phyloP scores from a whole-genome alignment of 768 basidiomycete species.

The Russula sp. region DNA sequence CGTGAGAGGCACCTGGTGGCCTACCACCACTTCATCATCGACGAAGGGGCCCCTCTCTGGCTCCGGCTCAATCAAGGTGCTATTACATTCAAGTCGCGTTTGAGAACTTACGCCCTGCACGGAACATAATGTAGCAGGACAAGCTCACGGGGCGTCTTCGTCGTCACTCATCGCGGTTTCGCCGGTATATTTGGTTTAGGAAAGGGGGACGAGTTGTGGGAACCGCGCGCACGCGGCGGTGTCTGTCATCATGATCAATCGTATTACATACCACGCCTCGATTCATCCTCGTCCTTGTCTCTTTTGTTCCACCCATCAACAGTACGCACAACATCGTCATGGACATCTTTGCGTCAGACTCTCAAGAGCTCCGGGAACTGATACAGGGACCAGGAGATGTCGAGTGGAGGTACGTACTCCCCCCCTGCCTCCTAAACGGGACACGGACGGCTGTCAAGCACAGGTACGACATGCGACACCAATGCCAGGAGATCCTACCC shows the following conservation, averaged over 20 bases:
- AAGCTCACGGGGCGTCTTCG: constrained; percentile 15
- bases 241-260: neutral
- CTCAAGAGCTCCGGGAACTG: constrained; percentile 43
- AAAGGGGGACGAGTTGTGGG: neutral
- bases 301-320: neutral
- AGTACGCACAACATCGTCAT: constrained; percentile 2
- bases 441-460: constrained; percentile 3
- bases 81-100: neutral
- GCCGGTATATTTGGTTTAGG: neutral
- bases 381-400: constrained; percentile 78
- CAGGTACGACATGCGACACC: constrained; percentile 93
- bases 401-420: constrained; percentile 67
- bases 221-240: neutral
- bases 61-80: constrained; percentile 8
- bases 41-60: neutral
- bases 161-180: constrained; percentile 13
- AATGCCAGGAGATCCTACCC: constrained; percentile 87
- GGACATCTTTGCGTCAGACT: constrained; percentile 7
- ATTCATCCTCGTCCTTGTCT: neutral
- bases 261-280: neutral
- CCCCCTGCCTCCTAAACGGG: neutral
- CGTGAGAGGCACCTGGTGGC: constrained; percentile 68
- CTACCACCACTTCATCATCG: neutral
- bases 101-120: neutral
- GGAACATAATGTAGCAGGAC: neutral